Evolutionary conservation across 306 rosid genomes (phyloP).

Genomic region (Rosa rugosa): DNA sequence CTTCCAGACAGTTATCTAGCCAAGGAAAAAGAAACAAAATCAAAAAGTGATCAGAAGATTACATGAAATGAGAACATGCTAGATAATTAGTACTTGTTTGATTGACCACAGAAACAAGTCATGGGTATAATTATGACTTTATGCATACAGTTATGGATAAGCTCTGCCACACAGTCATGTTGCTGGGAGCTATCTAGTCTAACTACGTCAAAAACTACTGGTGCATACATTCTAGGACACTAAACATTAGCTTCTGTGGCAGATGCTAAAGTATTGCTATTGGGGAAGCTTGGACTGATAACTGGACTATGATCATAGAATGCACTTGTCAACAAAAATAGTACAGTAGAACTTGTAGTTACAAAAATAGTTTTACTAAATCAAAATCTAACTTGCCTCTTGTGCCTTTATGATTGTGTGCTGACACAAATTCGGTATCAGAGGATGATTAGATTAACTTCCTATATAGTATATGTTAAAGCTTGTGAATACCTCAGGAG

Average conservation of each 20-base stretch:
- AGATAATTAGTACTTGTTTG: background rate
- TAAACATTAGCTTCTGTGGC: background rate
- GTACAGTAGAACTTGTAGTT: background rate
- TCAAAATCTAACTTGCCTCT: constrained; percentile 13
- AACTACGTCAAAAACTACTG: background rate
- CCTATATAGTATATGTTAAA: background rate
- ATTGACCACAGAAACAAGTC: background rate
- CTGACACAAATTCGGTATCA: background rate
- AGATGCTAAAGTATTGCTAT: background rate
- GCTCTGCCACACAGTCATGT: background rate
- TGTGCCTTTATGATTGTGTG: background rate
- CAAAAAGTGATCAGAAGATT: background rate
- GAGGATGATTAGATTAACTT: background rate
- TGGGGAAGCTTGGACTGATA: background rate
- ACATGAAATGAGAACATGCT: background rate
- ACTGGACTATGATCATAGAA: background rate
- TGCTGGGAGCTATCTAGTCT: background rate
- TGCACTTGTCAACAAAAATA: background rate
- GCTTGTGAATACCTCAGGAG: constrained; percentile 59
- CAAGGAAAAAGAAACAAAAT: background rate
- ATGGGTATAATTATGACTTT: background rate
- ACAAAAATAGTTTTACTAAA: background rate
- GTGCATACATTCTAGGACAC: background rate
- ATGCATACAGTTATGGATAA: background rate
- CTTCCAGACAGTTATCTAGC: constrained; percentile 7